phyloP scores from a whole-genome alignment of 192 early-diverging fungal genomes.

The Phycomyces nitens region DNA sequence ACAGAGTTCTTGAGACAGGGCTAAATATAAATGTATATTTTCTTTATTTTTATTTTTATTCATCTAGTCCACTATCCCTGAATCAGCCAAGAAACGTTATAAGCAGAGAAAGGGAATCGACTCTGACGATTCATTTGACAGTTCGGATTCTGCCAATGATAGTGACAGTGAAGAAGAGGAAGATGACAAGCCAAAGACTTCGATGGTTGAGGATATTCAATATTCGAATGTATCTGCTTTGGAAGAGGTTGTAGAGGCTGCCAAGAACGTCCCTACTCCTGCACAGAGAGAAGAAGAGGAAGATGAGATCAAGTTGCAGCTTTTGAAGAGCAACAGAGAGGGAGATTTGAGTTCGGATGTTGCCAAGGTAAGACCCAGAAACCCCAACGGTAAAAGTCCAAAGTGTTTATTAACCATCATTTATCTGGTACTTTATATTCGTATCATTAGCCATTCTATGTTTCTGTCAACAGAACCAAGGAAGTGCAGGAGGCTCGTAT shows the following conservation, averaged over 20 bases:
- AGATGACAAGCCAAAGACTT: constrained; percentile 23
- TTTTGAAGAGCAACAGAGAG: constrained; percentile 31
- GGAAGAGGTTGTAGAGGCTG: constrained; percentile 30
- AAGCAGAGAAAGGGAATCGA: constrained; percentile 32
- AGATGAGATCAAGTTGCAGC: constrained; percentile 31
- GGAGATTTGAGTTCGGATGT: constrained; percentile 32
- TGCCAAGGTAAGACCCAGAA: constrained; percentile 5
- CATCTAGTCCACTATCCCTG: constrained; percentile 36
- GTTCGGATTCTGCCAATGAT: constrained; percentile 65
- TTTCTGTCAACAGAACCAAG: constrained; percentile 71
- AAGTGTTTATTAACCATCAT: no score
- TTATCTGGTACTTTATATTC: no score
- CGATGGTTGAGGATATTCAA: constrained; percentile 39
- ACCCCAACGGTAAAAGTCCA: background rate
- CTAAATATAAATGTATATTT: background rate
- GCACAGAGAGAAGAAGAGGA: constrained; percentile 26
- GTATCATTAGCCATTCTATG: constrained; percentile 58
- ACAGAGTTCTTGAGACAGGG: background rate
- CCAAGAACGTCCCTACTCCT: constrained; percentile 22
- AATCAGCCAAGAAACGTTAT: constrained; percentile 22
- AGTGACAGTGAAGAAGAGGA: constrained; percentile 26
- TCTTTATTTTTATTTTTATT: background rate
- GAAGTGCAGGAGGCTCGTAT: constrained; percentile 73
- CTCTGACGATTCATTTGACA: constrained; percentile 66
- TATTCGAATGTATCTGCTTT: constrained; percentile 31